These are phyloP conservation scores for Fusarium brevicatenulatum DNA, from an alignment of 2,329 filamentous ascomycete genomes.

Conservation along the genomic window DNA sequence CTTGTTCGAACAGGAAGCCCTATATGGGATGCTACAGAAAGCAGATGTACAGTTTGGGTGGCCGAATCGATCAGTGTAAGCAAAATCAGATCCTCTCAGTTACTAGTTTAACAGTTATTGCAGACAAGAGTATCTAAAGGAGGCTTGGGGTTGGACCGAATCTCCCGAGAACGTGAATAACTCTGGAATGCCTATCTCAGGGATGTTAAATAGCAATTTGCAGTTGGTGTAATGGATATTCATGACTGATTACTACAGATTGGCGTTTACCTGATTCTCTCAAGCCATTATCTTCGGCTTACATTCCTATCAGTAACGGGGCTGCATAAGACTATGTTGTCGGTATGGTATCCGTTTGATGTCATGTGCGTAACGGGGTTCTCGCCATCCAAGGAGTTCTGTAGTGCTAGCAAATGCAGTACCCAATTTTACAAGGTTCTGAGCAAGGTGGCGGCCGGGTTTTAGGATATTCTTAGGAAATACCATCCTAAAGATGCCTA, in stretches of 20 bases:
- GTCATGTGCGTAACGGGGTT: no score
- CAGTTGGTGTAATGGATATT: slow-evolving; percentile 21
- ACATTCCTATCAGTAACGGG: no score
- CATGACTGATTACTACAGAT: no score
- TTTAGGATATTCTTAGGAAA: neutral
- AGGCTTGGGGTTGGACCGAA: slow-evolving; percentile 41
- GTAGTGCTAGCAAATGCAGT: neutral
- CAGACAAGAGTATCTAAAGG: slow-evolving; percentile 40
- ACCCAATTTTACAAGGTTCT: neutral
- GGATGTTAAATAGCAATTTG: slow-evolving; percentile 35
- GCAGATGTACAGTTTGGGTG: slow-evolving; percentile 45
- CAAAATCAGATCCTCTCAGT: rapidly evolving
- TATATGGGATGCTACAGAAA: slow-evolving; percentile 49
- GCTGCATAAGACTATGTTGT: no score
- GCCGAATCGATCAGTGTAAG: slow-evolving; percentile 46
- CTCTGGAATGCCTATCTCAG: slow-evolving; percentile 35
- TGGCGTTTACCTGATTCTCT: no score
- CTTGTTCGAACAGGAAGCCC: slow-evolving; percentile 50
- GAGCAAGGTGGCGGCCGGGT: neutral
- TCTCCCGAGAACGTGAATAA: slow-evolving; percentile 24
- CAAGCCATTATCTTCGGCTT: no score
- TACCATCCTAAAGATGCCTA: neutral
- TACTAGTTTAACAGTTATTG: neutral
- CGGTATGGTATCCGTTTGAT: no score
- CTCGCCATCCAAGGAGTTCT: neutral